These are phyloP conservation scores for Ophiocordyceps robertsii DNA, from an alignment of 2,329 filamentous ascomycete species.

Conservation along the genomic window DNA sequence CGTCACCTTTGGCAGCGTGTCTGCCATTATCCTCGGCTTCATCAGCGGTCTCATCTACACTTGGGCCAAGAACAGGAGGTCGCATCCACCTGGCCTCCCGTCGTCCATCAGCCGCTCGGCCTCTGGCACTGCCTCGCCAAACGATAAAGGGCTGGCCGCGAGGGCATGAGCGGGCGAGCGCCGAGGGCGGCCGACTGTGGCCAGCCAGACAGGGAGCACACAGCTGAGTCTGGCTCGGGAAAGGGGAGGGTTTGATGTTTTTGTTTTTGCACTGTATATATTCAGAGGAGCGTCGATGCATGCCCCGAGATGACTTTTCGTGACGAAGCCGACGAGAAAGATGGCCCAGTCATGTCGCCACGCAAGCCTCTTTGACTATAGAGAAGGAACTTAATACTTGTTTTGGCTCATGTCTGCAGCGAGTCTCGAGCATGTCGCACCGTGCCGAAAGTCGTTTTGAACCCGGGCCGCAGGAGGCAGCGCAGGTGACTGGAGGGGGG, in stretches of 20 bases:
- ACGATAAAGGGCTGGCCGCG: conserved; percentile 41
- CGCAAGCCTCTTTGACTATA: not conserved
- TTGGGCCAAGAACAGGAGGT: conserved; percentile 19
- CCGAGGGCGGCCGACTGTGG: not conserved
- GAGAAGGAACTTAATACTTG: not conserved
- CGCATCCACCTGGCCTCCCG: conserved; percentile 59
- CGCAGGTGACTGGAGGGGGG: too few species aligned
- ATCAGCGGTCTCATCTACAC: conserved; percentile 86
- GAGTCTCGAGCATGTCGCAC: too few species aligned
- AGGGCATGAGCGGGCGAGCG: not conserved
- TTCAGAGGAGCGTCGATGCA: not conserved
- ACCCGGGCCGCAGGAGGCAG: too few species aligned
- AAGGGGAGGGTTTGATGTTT: not conserved
- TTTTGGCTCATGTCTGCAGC: too few species aligned
- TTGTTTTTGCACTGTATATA: not conserved
- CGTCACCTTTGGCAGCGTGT: conserved; percentile 81
- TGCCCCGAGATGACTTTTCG: not conserved
- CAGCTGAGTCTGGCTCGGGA: not conserved
- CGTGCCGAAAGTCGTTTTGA: too few species aligned
- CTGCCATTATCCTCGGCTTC: conserved; percentile 84
- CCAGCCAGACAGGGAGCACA: not conserved
- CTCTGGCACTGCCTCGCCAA: not conserved
- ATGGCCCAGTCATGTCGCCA: not conserved
- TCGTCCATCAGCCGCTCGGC: conserved; percentile 57
- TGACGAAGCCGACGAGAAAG: not conserved